phyloP scores from a whole-genome alignment of 768 basidiomycete species.

The Wakefieldia striispora region DNA sequence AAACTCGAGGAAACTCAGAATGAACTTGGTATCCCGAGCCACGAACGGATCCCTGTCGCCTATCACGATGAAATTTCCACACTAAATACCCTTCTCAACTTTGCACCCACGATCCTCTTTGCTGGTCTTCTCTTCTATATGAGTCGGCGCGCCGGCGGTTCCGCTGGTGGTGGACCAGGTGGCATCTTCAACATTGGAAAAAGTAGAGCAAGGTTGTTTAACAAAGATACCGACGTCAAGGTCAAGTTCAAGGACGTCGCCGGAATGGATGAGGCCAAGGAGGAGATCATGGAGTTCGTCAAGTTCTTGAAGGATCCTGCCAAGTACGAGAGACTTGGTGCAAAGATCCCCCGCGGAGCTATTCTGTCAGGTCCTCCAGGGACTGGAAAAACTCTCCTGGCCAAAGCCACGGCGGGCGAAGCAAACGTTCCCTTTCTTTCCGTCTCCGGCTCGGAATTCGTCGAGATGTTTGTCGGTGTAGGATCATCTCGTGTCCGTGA shows the following conservation, averaged over 20 bases:
- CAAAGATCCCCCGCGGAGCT: constrained; percentile 95
- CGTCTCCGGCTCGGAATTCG: constrained; percentile 98
- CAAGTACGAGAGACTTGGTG: constrained; percentile 93
- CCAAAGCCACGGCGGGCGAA: constrained; percentile 98
- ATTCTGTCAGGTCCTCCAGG: constrained; percentile 96
- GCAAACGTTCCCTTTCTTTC: constrained; percentile 97
- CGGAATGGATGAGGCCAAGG: constrained; percentile 99
- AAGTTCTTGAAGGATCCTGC: constrained; percentile 96
- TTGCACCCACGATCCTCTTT: constrained; percentile 93
- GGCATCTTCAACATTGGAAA: constrained; percentile 98
- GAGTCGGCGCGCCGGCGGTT: constrained; percentile 64
- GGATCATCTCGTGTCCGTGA: constrained; percentile 97
- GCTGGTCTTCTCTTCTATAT: constrained; percentile 89
- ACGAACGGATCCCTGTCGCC: constrained; percentile 94
- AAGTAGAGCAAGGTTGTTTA: constrained; percentile 91
- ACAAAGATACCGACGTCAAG: constrained; percentile 93
- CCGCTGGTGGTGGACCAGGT: constrained; percentile 63
- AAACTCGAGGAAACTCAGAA: constrained; percentile 91
- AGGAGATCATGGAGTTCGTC: constrained; percentile 99
- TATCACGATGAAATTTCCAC: constrained; percentile 95
- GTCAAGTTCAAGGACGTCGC: constrained; percentile 96
- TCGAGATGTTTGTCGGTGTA: constrained; percentile 99
- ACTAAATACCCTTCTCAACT: constrained; percentile 76
- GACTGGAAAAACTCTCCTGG: constrained; percentile 96
- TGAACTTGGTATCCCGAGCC: constrained; percentile 87